A percentile compares a stretch with the other conserved stretches of the same genome.
Conservation (phyloP, 2,329 filamentous ascomycete species). For the Calonectria pseudoturangicola region DNA sequence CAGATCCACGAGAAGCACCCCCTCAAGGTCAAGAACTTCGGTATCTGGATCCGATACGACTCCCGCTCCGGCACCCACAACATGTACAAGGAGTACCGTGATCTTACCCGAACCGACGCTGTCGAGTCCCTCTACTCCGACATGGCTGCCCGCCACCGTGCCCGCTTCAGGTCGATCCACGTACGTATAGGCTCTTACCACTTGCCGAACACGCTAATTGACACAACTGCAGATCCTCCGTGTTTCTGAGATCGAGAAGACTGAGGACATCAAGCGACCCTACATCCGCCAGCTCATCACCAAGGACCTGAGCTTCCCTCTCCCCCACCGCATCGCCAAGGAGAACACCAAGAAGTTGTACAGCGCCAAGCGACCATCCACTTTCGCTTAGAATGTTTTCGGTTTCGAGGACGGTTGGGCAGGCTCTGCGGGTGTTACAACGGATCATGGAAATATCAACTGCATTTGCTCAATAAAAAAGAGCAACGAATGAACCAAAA, state of each 20-base stretch:
- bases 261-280: constrained; percentile 94
- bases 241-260: constrained; percentile 97
- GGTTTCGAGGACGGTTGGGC: constrained; percentile 70
- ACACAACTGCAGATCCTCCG: constrained; percentile 85
- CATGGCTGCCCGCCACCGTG: constrained; percentile 98
- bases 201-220: constrained; percentile 35
- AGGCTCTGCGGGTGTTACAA: constrained; percentile 77
- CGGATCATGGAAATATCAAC: constrained; percentile 76
- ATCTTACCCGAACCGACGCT: constrained; percentile 96
- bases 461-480: constrained; percentile 73
- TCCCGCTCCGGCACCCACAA: constrained; percentile 99
- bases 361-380: constrained; percentile 93
- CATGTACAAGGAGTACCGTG: constrained; percentile 99
- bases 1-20: constrained; percentile 99
- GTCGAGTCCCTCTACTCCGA: constrained; percentile 99
- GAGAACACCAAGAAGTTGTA: constrained; percentile 92
- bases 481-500: constrained; percentile 68
- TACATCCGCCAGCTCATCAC: constrained; percentile 99
- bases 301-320: constrained; percentile 98
- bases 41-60: constrained; percentile 99
- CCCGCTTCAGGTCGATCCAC: constrained; percentile 98
- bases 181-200: constrained; percentile 74
- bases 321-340: constrained; percentile 96
- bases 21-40: constrained; percentile 99
- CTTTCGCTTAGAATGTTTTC: constrained; percentile 90